Base-by-base conservation (phyloP, 1,284 basidiomycete species). In the Trichosporon faecale region DNA sequence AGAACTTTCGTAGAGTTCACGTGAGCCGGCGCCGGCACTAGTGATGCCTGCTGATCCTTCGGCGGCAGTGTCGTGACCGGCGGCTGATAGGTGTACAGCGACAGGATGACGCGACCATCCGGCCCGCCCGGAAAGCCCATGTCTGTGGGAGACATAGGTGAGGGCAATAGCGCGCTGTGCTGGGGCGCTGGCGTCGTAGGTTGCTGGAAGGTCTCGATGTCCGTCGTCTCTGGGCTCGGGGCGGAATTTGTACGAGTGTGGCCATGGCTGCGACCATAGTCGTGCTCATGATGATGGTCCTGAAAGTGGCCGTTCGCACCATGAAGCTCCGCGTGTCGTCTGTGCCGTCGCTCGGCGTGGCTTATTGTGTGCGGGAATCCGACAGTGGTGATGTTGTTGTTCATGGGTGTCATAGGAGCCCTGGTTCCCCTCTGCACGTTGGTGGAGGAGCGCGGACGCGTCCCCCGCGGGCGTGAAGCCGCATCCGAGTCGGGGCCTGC, bases 1-100 rank as follows among this genome's bases (percentile, higher is more conserved):
- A 76, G 74, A 0, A 82, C 75, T 29, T 31, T 61, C 11, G 57
- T 40, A 1, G 61, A 31, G n/a, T 61, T 61, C 57, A 61, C 57
- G 8, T 29, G 27, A 3, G 57, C 57, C 5, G 57, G 57, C 2
- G 27, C 29, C 8, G 57, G 57, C 16, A 61, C 27, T 8, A 61
- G 57, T 8, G 57, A 61, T 1, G 57, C 57, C 2, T n/a, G n/a
- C n/a, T 61, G 57, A 27, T 61, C 57, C 21, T 61, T 61, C 57
- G 6, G 14, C 16, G 57, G 29, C 2, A 29, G 6, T 18, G 31
- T 31, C 9, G 35, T 11, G 3, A 61, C 57, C 3, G 57, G 57
- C 16, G 80, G 77, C 40, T 74, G 76, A 72, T 81, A 81, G 3
- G 80, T 82, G 70, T 81, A 80, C 29, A 81, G 66, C 0, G 69